These are phyloP conservation scores for Rhynchospora pubera DNA, from an alignment of 176 grass and related monocot genomes.

Conservation along the genomic window DNA sequence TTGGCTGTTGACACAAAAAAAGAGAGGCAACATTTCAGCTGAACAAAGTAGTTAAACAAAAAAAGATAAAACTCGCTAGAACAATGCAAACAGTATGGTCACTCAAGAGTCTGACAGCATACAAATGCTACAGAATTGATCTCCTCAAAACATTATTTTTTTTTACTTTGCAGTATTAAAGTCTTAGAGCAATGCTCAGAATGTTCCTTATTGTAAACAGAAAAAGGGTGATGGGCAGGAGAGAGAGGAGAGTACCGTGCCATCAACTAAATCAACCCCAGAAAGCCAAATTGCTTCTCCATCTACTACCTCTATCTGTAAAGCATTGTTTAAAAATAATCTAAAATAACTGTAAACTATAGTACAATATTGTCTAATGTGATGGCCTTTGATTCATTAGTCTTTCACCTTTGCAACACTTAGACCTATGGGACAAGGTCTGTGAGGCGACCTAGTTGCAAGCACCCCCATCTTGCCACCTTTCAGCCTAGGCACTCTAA, in stretches of 20 bases:
- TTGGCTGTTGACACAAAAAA: conserved; percentile 59
- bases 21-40: background rate
- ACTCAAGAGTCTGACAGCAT: background rate
- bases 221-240: background rate
- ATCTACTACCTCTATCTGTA: conserved; percentile 72
- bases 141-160: no score
- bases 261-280: conserved; percentile 96
- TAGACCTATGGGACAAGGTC: conserved; percentile 91
- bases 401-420: conserved; percentile 79
- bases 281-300: conserved; percentile 72
- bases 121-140: no score
- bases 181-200: no score
- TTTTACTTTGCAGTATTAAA: no score
- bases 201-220: no score
- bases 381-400: conserved; percentile 4
- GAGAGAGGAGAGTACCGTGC: conserved; percentile 41
- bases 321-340: conserved; percentile 17
- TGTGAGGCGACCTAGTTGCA: conserved; percentile 77
- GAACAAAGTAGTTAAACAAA: conserved; percentile 20
- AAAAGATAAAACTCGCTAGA: background rate
- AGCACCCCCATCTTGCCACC: conserved; percentile 86
- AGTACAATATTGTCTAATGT: background rate
- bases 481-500: conserved; percentile 89
- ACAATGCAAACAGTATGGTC: background rate
- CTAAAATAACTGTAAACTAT: background rate